Evolutionary conservation across 768 basidiomycete species (phyloP).

Genomic region (Leccinum broughii): DNA sequence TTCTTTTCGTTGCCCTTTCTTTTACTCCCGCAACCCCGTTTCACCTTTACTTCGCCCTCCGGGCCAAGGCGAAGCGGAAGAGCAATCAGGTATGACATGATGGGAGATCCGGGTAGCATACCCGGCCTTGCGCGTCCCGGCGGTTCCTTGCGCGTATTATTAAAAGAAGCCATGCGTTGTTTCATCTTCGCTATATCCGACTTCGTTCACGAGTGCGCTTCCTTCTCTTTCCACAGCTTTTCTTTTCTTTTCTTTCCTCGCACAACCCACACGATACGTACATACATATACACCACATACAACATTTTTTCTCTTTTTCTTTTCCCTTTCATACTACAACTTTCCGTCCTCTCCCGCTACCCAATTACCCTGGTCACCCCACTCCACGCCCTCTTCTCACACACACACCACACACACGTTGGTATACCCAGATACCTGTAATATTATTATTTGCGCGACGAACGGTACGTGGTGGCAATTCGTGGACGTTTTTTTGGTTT

Average conservation of each 20-base stretch:
- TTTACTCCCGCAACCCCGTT: neutral
- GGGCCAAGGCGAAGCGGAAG: slow-evolving; percentile 13
- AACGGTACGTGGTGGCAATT: neutral
- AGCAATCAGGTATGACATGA: slow-evolving; percentile 13
- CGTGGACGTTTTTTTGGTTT: neutral
- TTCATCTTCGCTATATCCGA: neutral
- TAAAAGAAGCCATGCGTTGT: neutral
- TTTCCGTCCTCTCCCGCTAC: neutral
- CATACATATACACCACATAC: neutral
- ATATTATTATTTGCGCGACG: slow-evolving; percentile 33
- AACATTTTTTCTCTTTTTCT: slow-evolving; percentile 18
- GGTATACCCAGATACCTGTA: slow-evolving; percentile 39
- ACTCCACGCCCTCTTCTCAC: neutral
- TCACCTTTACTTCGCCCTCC: neutral
- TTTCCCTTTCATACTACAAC: slow-evolving; percentile 3
- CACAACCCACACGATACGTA: neutral
- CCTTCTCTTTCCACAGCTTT: neutral
- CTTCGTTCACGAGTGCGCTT: neutral
- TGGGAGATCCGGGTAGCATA: neutral
- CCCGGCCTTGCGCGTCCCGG: neutral
- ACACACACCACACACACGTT: slow-evolving; percentile 14
- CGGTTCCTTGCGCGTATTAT: neutral
- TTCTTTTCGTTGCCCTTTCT: slow-evolving; percentile 3
- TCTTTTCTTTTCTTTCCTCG: neutral
- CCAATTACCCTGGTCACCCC: neutral